A percentile compares a stretch with the other conserved stretches of the same genome.
These are phyloP conservation scores for Mediolabrus comicus DNA, from an alignment of 108 stramenopile species.

Conservation along the genomic window DNA sequence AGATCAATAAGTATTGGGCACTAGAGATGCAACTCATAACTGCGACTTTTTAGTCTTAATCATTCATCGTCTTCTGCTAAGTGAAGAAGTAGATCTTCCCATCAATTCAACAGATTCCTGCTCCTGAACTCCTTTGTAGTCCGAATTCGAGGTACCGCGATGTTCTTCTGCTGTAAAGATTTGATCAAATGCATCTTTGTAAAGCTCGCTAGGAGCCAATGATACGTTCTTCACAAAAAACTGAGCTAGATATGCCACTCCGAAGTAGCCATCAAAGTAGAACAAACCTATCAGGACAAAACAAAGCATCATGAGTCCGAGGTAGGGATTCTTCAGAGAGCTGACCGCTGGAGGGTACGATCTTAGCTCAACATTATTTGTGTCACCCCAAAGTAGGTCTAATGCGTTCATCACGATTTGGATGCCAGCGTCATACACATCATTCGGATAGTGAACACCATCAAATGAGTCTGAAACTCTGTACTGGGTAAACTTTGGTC, in stretches of 20 bases:
- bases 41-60: neutral
- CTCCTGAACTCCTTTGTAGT: no score
- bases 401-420: constrained; percentile 31
- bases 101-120: neutral
- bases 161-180: neutral
- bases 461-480: constrained; percentile 45
- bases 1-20: no score
- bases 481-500: constrained; percentile 35
- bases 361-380: neutral
- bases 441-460: constrained; percentile 49
- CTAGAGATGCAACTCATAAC: no score
- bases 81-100: neutral
- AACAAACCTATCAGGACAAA: constrained; percentile 47
- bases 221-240: constrained; percentile 20
- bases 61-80: constrained; percentile 2
- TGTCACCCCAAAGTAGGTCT: constrained; percentile 5
- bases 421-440: constrained; percentile 46
- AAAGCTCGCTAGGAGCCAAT: constrained; percentile 20
- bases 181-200: constrained; percentile 22
- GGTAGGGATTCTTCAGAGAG: constrained; percentile 31
- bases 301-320: constrained; percentile 48
- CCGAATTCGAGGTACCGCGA: neutral
- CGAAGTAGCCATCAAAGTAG: constrained; percentile 57
- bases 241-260: constrained; percentile 40
- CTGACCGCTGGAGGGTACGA: constrained; percentile 7